phyloP scores from a whole-genome alignment of 805 yeast species.

The Ogataea paradorogensis region DNA sequence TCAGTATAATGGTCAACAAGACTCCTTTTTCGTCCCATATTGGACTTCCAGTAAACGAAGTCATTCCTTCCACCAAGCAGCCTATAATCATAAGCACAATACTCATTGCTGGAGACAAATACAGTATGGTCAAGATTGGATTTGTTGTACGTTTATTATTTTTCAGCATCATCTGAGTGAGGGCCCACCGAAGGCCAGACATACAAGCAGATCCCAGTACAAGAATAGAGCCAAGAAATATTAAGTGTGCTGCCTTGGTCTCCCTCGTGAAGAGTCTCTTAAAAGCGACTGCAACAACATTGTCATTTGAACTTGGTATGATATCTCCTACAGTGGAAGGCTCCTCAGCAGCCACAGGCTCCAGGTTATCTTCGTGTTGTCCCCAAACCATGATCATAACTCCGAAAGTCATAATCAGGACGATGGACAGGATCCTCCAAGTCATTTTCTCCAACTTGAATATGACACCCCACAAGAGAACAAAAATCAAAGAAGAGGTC shows the following conservation, averaged over 20 bases:
- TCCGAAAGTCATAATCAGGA: slow-evolving; percentile 74
- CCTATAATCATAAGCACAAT: slow-evolving; percentile 61
- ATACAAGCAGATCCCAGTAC: slow-evolving; percentile 77
- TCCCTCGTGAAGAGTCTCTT: slow-evolving; percentile 6
- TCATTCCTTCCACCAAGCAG: slow-evolving; percentile 64
- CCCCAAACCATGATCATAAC: slow-evolving; percentile 83
- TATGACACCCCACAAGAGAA: slow-evolving; percentile 79
- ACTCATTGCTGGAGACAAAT: slow-evolving; percentile 84
- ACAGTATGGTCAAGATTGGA: slow-evolving; percentile 81
- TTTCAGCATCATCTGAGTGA: slow-evolving; percentile 78
- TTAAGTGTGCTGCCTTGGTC: slow-evolving; percentile 21
- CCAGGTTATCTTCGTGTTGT: slow-evolving; percentile 31
- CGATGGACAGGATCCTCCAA: slow-evolving; percentile 65
- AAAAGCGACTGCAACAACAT: slow-evolving; percentile 6
- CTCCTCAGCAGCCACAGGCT: slow-evolving; percentile 9
- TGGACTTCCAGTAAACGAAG: slow-evolving; percentile 46
- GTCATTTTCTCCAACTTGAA: slow-evolving; percentile 76
- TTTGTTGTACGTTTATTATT: slow-evolving; percentile 57
- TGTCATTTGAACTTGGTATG: slow-evolving; percentile 16
- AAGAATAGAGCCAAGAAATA: slow-evolving; percentile 60
- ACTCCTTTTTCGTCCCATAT: slow-evolving; percentile 68
- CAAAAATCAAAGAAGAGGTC: slow-evolving; percentile 85
- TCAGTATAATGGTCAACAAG: slow-evolving; percentile 49
- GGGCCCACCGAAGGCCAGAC: slow-evolving; percentile 93
- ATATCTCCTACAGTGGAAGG: slow-evolving; percentile 19